These are phyloP conservation scores for Phytophthora cryptogea DNA, from an alignment of 352 stramenopile genomes.

Conservation along the genomic window DNA sequence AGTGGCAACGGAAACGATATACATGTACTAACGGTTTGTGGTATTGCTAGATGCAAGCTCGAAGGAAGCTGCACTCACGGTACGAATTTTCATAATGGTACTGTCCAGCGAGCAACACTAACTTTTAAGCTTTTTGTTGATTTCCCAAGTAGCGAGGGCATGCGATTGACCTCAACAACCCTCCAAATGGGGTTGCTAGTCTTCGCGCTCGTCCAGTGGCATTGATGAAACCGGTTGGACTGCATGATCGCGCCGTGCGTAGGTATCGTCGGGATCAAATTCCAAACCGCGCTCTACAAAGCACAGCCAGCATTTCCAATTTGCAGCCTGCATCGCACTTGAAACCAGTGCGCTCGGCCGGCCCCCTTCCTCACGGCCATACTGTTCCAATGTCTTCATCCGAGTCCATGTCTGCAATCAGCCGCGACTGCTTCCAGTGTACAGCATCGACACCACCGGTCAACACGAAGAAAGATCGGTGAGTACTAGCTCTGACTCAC, in stretches of 20 bases:
- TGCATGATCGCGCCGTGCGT: constrained; percentile 64
- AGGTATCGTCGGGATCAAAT: constrained; percentile 74
- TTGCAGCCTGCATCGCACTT: constrained; percentile 22
- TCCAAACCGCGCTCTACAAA: constrained; percentile 54
- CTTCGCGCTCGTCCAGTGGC: constrained; percentile 45
- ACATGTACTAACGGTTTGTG: constrained; percentile 1
- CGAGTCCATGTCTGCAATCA: constrained; percentile 19
- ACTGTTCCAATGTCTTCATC: neutral
- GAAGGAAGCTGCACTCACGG: constrained; percentile 65
- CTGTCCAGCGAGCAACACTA: neutral
- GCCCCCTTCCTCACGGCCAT: constrained; percentile 12
- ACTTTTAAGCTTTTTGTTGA: neutral
- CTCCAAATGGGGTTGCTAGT: constrained; percentile 28
- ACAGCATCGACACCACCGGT: constrained; percentile 14
- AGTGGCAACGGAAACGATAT: neutral
- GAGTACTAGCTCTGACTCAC: neutral
- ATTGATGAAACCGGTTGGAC: constrained; percentile 53
- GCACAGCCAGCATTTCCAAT: constrained; percentile 46
- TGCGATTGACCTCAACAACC: constrained; percentile 50
- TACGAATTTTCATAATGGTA: constrained; percentile 17
- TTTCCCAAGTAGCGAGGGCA: constrained; percentile 50
- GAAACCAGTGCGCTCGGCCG: constrained; percentile 29
- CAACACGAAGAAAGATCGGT: constrained; percentile 25
- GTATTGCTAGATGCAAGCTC: constrained; percentile 55
- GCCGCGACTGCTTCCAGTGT: constrained; percentile 72